These are phyloP conservation scores for Penicillium carneum DNA, from an alignment of 2,329 filamentous ascomycete genomes.

Conservation along the genomic window DNA sequence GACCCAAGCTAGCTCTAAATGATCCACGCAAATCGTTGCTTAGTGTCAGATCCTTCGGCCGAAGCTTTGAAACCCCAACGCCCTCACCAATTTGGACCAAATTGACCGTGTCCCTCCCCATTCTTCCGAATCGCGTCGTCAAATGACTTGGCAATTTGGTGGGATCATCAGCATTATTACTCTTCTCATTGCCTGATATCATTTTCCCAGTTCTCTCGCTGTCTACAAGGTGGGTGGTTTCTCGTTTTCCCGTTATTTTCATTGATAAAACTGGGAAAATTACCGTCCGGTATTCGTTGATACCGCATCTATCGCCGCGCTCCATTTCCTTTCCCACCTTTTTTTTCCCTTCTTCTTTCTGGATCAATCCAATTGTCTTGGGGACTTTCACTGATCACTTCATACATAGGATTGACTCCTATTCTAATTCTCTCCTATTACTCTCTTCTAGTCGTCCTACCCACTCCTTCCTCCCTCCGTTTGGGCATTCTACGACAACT, in stretches of 20 bases:
- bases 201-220: neutral
- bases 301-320: slow-evolving; percentile 27
- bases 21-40: slow-evolving; percentile 12
- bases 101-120: slow-evolving; percentile 7
- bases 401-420: slow-evolving; percentile 29
- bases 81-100: slow-evolving; percentile 21
- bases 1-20: neutral
- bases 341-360: slow-evolving; percentile 31
- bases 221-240: slow-evolving; percentile 7
- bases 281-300: slow-evolving; percentile 29
- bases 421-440: slow-evolving; percentile 25
- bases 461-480: slow-evolving; percentile 9
- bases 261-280: slow-evolving; percentile 20
- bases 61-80: slow-evolving; percentile 22
- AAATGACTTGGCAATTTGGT: neutral
- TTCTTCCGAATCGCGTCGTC: slow-evolving; percentile 13
- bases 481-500: slow-evolving; percentile 26
- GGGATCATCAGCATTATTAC: slow-evolving; percentile 5
- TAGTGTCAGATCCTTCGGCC: slow-evolving; percentile 17
- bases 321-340: slow-evolving; percentile 36
- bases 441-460: slow-evolving; percentile 21
- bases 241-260: neutral
- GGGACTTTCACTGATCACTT: slow-evolving; percentile 24
- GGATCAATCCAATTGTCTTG: slow-evolving; percentile 15
- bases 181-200: slow-evolving; percentile 1